phyloP scores from a whole-genome alignment of 352 stramenopile species.

The Pythium dissotocum region DNA sequence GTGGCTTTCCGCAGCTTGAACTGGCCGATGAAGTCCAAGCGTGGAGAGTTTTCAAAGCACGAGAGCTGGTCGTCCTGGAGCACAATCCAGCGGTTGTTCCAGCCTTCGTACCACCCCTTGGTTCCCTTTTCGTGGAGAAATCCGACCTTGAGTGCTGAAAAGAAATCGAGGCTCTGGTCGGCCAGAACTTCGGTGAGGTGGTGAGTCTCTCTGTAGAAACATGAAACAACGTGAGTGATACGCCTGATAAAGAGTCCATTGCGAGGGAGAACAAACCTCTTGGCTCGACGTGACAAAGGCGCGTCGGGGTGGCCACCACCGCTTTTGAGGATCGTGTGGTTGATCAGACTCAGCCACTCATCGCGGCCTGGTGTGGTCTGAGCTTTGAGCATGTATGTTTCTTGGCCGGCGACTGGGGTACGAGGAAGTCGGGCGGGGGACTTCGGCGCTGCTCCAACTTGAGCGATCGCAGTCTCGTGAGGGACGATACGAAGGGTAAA shows the following conservation, averaged over 20 bases:
- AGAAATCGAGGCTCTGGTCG: constrained; percentile 76
- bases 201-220: neutral
- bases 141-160: constrained; percentile 70
- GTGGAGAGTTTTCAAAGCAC: constrained; percentile 82
- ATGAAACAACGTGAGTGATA: neutral
- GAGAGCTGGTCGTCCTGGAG: constrained; percentile 73
- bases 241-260: neutral
- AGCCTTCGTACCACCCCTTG: constrained; percentile 84
- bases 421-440: constrained; percentile 33
- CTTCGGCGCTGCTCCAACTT: constrained; percentile 9
- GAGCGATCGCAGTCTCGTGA: constrained; percentile 32
- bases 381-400: constrained; percentile 61
- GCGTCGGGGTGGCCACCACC: constrained; percentile 25
- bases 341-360: constrained; percentile 68
- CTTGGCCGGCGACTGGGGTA: constrained; percentile 24
- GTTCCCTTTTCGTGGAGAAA: constrained; percentile 75
- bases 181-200: constrained; percentile 53
- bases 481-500: constrained; percentile 79
- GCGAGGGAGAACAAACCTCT: constrained; percentile 11
- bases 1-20: constrained; percentile 68
- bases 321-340: constrained; percentile 41
- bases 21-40: constrained; percentile 68
- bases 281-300: constrained; percentile 10
- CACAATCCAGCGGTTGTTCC: constrained; percentile 80
- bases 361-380: constrained; percentile 63